These are phyloP conservation scores for Thelonectria olida DNA, from an alignment of 2,329 filamentous ascomycete genomes.

Conservation along the genomic window DNA sequence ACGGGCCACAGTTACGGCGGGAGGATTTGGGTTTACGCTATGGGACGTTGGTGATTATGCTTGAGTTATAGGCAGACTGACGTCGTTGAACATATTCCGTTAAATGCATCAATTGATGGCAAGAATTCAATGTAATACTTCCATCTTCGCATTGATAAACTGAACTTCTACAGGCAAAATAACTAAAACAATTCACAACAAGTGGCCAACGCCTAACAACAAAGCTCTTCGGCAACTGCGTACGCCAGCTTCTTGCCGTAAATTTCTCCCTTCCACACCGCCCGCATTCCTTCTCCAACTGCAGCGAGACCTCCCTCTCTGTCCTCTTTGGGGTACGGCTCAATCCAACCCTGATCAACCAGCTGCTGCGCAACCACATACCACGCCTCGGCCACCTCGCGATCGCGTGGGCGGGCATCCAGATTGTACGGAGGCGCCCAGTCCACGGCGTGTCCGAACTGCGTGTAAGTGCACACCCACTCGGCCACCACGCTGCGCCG, in stretches of 20 bases:
- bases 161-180: too few species aligned
- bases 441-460: conserved; percentile 22
- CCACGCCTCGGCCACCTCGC: conserved; percentile 14
- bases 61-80: too few species aligned
- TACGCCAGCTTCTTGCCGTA: conserved; percentile 15
- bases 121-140: too few species aligned
- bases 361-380: conserved; percentile 15
- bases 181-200: too few species aligned
- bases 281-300: conserved; percentile 16
- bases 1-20: too few species aligned
- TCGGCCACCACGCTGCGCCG: conserved; percentile 32
- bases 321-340: conserved; percentile 19
- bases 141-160: too few species aligned
- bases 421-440: conserved; percentile 23
- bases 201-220: too few species aligned
- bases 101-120: too few species aligned
- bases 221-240: conserved; percentile 5
- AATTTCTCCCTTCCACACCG: conserved; percentile 20
- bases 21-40: too few species aligned
- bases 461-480: conserved; percentile 32
- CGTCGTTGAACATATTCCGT: too few species aligned
- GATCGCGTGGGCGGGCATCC: conserved; percentile 13
- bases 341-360: conserved; percentile 8
- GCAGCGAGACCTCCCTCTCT: conserved; percentile 9
- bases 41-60: too few species aligned